Evolutionary conservation across 805 yeast genomes (phyloP), one percentile per base, ranked within the genome.

Genomic region (Starmerella lactis-condensi): DNA sequence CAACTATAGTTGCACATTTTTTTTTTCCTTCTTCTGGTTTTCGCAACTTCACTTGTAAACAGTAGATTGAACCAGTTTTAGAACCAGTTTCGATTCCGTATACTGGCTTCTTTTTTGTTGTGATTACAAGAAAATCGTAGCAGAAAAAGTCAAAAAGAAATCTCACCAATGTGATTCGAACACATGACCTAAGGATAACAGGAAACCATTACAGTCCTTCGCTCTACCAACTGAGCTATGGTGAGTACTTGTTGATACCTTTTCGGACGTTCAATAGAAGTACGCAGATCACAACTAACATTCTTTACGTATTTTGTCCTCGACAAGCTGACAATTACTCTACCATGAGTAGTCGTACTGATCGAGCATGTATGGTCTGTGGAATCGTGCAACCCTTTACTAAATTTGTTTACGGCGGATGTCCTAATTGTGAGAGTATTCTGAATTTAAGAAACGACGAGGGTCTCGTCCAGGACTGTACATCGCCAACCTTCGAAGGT

Each of bases 331-430:
- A n/a, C n/a, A n/a, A n/a, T n/a, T n/a, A n/a, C n/a, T n/a, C n/a
- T n/a, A 8, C 27, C 9, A 26, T 26, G 29, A 6, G 12, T 6
- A 26, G 13, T 6, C 19, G 29, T 7, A 17, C 75, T 7, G 92
- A 82, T 40, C 70, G 98, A 62, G 96, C 96, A 6, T 85, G 98
- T 49, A 78, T 85, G 94, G 67, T 89, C 36, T 85, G 98, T 56
- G 96, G 95, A 4, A 65, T 85, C 33, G 78, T 85, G 33, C 92
- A 79, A 48, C 70, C 93, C 4, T 67, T 75, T 34, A 39, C 58
- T 65, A 65, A 64, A 46, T 89, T 89, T 52, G 69, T 76, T 30
- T 72, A 72, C 35, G 69, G 69, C 13, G 96, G 96, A 5, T 85
- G 98, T 55, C 96, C 98, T 10, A 85, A 85, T 61, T 85, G 98